Percentiles rank a stretch among this genome's conserved stretches.
Conservation (phyloP, 1,284 basidiomycete genomes). For the Caloboletus inedulis region DNA sequence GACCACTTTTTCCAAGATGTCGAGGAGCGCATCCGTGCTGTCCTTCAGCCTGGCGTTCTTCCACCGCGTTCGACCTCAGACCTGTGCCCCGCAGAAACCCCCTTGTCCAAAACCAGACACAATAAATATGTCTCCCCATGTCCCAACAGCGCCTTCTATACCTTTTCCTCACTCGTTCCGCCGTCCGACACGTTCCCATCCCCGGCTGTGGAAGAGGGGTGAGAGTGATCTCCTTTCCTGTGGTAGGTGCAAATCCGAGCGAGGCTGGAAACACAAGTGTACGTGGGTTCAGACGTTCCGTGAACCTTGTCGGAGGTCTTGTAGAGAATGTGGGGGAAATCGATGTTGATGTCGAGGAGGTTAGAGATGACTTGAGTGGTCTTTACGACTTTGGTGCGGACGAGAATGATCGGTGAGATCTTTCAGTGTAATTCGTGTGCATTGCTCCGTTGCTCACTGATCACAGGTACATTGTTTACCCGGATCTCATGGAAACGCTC, state of each 20-base stretch:
- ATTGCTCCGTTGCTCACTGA: constrained; percentile 8
- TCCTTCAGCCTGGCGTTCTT: constrained; percentile 61
- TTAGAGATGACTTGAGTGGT: constrained; percentile 64
- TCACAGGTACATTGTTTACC: constrained; percentile 70
- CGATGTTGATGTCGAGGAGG: constrained; percentile 55
- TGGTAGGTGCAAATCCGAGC: constrained; percentile 2
- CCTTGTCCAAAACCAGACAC: constrained; percentile 30
- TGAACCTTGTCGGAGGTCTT: constrained; percentile 65
- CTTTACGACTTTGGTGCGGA: constrained; percentile 65
- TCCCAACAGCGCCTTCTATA: constrained; percentile 45
- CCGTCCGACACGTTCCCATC: constrained; percentile 24
- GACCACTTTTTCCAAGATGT: constrained; percentile 97
- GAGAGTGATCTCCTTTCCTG: constrained; percentile 51
- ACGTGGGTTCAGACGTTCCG: constrained; percentile 49
- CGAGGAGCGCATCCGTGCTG: constrained; percentile 84
- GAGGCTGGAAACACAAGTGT: neutral
- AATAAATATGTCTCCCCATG: constrained; percentile 25
- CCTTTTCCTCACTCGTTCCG: constrained; percentile 41
- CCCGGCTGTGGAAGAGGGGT: constrained; percentile 56
- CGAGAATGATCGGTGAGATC: constrained; percentile 39
- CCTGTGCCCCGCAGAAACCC: constrained; percentile 34
- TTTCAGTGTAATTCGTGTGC: neutral
- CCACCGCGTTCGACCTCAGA: constrained; percentile 22
- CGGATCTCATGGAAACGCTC: constrained; percentile 72
- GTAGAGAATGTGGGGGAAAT: constrained; percentile 57